Percentiles rank a stretch among this genome's conserved stretches.
phyloP scores from a whole-genome alignment of 768 basidiomycete genomes.

The Rhodotorula graminis region DNA sequence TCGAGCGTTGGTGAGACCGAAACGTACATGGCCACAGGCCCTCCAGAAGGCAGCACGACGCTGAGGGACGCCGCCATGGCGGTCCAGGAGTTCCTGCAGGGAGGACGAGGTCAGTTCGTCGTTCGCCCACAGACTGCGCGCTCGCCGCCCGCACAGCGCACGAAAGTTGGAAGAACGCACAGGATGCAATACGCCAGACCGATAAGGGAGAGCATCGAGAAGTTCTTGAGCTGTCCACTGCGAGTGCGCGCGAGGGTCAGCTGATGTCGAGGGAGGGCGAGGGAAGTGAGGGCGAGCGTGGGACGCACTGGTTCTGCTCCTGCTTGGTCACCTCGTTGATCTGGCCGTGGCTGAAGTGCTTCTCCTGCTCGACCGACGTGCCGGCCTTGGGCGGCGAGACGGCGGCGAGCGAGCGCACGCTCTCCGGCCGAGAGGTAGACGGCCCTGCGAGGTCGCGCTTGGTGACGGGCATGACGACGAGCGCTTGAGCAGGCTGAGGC shows the following conservation, averaged over 20 bases:
- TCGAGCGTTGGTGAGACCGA: too few relatives aligned
- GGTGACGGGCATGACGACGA: not conserved
- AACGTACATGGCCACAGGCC: conserved; percentile 21
- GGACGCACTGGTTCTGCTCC: conserved; percentile 26
- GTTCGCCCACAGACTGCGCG: too few relatives aligned
- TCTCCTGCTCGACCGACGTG: not conserved
- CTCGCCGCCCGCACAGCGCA: too few relatives aligned
- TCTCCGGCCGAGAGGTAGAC: not conserved
- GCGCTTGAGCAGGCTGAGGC: too few relatives aligned
- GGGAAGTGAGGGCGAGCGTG: too few relatives aligned
- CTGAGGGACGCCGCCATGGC: conserved; percentile 30
- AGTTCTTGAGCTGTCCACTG: conserved; percentile 31
- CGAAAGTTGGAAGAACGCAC: not conserved
- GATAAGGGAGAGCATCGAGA: conserved; percentile 25
- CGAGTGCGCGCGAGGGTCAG: not conserved
- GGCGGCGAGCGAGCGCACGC: not conserved
- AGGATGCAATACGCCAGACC: conserved; percentile 19
- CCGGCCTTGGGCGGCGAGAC: not conserved
- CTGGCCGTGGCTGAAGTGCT: conserved; percentile 2
- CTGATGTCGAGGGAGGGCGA: not conserved
- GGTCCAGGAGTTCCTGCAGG: conserved; percentile 17
- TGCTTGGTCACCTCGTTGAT: conserved; percentile 10
- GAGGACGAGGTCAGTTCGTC: not conserved
- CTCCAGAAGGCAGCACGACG: conserved; percentile 32
- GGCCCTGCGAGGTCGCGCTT: not conserved